Conservation (phyloP, 73 alveolate genomes). For the Stentor coeruleus region DNA sequence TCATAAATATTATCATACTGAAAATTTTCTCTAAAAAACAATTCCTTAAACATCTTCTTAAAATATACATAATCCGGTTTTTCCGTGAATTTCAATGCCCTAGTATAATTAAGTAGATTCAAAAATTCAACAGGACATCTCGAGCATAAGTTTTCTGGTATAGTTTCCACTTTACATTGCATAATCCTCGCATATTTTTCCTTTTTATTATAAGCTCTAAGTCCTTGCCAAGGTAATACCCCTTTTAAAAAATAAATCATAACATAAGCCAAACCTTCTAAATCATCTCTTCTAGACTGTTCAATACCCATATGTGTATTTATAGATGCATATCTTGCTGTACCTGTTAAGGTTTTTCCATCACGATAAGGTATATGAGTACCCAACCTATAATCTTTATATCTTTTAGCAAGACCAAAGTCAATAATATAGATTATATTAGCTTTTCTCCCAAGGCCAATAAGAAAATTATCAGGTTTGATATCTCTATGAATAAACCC, state of each 20-base stretch:
- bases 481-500: constrained; percentile 63
- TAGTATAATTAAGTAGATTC: constrained; percentile 57
- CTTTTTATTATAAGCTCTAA: constrained; percentile 64
- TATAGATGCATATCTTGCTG: constrained; percentile 46
- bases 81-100: constrained; percentile 69
- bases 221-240: constrained; percentile 84
- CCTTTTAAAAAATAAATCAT: constrained; percentile 49
- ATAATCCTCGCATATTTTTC: constrained; percentile 66
- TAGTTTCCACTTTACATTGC: neutral
- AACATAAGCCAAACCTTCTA: constrained; percentile 48
- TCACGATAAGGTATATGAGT: constrained; percentile 53
- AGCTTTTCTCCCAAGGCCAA: constrained; percentile 49
- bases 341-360: constrained; percentile 46
- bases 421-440: constrained; percentile 43
- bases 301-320: constrained; percentile 39
- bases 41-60: constrained; percentile 53
- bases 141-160: constrained; percentile 51
- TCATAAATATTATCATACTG: constrained; percentile 65
- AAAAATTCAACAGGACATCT: constrained; percentile 66
- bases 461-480: constrained; percentile 69
- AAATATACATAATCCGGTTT: constrained; percentile 68
- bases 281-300: constrained; percentile 36
- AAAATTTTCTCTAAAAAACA: constrained; percentile 34
- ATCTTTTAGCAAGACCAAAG: constrained; percentile 76
- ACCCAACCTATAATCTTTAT: constrained; percentile 51